These are phyloP conservation scores for Boletus semigastroideus DNA, from an alignment of 1,284 basidiomycete genomes.

Conservation along the genomic window DNA sequence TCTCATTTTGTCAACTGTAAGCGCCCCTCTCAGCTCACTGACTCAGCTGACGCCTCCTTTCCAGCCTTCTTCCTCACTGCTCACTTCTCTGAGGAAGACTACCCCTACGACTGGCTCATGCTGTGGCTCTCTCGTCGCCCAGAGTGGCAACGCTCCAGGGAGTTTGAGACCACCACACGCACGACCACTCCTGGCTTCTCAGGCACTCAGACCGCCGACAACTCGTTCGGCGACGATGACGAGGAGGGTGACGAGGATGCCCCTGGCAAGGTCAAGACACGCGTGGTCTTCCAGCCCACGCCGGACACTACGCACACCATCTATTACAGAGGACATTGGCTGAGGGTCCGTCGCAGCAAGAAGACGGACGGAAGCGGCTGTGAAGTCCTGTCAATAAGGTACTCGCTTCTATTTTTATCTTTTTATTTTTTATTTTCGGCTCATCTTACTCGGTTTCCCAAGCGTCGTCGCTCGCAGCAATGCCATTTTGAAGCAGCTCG, in stretches of 20 bases:
- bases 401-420: conserved; percentile 22
- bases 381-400: conserved; percentile 75
- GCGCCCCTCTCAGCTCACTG: conserved; percentile 30
- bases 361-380: conserved; percentile 63
- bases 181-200: conserved; percentile 52
- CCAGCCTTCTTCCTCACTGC: conserved; percentile 83
- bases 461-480: conserved; percentile 77
- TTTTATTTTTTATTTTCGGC: not conserved
- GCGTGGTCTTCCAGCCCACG: conserved; percentile 82
- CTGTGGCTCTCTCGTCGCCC: conserved; percentile 76
- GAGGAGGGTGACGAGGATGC: conserved; percentile 54
- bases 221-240: conserved; percentile 64
- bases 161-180: conserved; percentile 81
- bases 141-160: conserved; percentile 80
- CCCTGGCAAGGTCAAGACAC: conserved; percentile 68
- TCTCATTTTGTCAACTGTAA: conserved; percentile 80
- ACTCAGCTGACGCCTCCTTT: conserved; percentile 6
- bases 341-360: conserved; percentile 66
- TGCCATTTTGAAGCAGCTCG: conserved; percentile 78
- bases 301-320: conserved; percentile 82
- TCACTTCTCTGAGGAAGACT: conserved; percentile 82
- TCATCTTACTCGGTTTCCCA: conserved; percentile 28
- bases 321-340: conserved; percentile 78
- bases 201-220: conserved; percentile 47
- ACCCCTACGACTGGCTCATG: conserved; percentile 83